Conservation (phyloP, 2,329 filamentous ascomycete genomes). For the Fusarium sp. region DNA sequence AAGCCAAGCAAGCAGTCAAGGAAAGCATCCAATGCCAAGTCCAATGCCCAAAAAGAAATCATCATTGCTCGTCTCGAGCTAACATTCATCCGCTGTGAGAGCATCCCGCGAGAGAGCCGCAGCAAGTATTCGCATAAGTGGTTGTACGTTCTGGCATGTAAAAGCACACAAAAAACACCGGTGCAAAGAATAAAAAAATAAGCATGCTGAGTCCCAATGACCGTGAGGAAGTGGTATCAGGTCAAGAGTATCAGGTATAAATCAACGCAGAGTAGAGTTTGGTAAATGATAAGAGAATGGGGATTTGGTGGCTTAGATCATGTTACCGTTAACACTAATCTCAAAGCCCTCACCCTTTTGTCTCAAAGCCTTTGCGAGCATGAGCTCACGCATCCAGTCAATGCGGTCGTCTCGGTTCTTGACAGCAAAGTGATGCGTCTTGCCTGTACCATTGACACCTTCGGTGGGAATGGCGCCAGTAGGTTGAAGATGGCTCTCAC, state of each 20-base stretch:
- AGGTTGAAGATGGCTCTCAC: slow-evolving; percentile 62
- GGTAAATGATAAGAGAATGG: slow-evolving; percentile 7
- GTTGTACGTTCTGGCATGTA: slow-evolving; percentile 42
- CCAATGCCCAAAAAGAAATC: slow-evolving; percentile 34
- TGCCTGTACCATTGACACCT: slow-evolving; percentile 73
- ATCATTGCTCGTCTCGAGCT: slow-evolving; percentile 47
- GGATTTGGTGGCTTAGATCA: slow-evolving; percentile 64
- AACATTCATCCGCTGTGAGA: slow-evolving; percentile 47
- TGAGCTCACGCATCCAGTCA: slow-evolving; percentile 96
- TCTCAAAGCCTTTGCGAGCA: slow-evolving; percentile 89
- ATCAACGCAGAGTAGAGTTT: slow-evolving; percentile 22
- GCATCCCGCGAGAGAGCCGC: slow-evolving; percentile 50
- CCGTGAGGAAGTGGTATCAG: slow-evolving; percentile 6
- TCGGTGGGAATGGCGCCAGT: slow-evolving; percentile 54
- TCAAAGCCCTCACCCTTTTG: slow-evolving; percentile 88
- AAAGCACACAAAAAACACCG: slow-evolving; percentile 25
- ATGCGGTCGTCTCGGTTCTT: slow-evolving; percentile 89
- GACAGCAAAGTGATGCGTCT: slow-evolving; percentile 95
- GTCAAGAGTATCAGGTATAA: slow-evolving; percentile 8
- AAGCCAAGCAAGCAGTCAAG: slow-evolving; percentile 33
- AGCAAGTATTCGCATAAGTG: slow-evolving; percentile 43
- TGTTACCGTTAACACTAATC: slow-evolving; percentile 84
- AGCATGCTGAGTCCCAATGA: slow-evolving; percentile 13
- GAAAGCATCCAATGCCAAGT: slow-evolving; percentile 25
- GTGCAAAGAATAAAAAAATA: slow-evolving; percentile 19